Conservation (phyloP, 371 early-diverging fungal species). For the Mucor velutinosus region DNA sequence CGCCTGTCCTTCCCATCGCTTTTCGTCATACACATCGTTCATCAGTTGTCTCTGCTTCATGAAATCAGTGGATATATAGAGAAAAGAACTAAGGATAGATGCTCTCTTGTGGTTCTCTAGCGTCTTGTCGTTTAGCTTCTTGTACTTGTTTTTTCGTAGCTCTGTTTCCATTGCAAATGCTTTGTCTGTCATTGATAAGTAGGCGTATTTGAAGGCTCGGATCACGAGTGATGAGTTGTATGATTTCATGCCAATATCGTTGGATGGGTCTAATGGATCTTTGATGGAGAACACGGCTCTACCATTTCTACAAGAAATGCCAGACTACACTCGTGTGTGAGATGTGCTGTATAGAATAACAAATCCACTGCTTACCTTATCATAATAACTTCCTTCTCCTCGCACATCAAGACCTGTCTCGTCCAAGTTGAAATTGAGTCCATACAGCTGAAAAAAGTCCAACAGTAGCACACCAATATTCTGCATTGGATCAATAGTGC, state of each 20-base stretch:
- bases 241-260: slow-evolving; percentile 61
- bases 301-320: slow-evolving; percentile 14
- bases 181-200: slow-evolving; percentile 20
- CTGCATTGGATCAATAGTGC: slow-evolving; percentile 64
- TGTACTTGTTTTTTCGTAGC: slow-evolving; percentile 8
- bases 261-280: slow-evolving; percentile 64
- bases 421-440: slow-evolving; percentile 73
- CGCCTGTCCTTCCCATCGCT: slow-evolving; percentile 18
- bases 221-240: slow-evolving; percentile 22
- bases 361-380: slow-evolving; percentile 37
- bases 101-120: not conserved
- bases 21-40: slow-evolving; percentile 18
- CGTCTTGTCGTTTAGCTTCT: not conserved
- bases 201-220: slow-evolving; percentile 28
- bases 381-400: slow-evolving; percentile 62
- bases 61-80: slow-evolving; percentile 20
- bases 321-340: not conserved
- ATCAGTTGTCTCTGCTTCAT: slow-evolving; percentile 19
- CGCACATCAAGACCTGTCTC: slow-evolving; percentile 69
- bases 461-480: slow-evolving; percentile 91
- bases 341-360: not conserved
- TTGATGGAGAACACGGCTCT: slow-evolving; percentile 48
- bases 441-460: slow-evolving; percentile 96
- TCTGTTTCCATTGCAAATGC: slow-evolving; percentile 25
- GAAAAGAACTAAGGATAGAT: slow-evolving; percentile 11